Base-by-base conservation (phyloP, 257 asterid genomes). In the Eustoma russellianum region DNA sequence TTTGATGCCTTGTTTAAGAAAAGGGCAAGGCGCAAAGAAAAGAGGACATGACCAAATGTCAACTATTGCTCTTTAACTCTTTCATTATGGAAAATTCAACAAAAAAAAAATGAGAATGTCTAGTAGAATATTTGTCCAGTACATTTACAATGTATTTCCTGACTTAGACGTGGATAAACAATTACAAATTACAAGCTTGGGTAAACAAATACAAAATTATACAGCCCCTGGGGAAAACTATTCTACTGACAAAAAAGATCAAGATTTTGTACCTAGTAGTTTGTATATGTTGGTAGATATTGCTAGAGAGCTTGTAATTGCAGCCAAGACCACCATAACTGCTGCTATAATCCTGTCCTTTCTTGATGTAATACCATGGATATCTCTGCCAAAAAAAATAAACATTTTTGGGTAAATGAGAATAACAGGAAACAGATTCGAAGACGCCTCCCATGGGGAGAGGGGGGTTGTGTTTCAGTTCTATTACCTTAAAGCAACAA, bases 231-330 rank as follows among this genome's bases (percentile, higher is more conserved):
- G 1, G 3, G 30, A 4, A 1, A 24, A 24, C 2, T 24, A 24
- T 24, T 24, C 30, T 24, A 24, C 30, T 24, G 0, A 24, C 30
- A 40, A 46, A 33, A 41, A 33, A 11, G 0, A 24, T 47, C 28
- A 61, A 33, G 61, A 60, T 19, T 43, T 71, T 30, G 52, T 64
- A 35, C 55, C 79, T 7, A 64, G 48, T 57, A 79, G 53, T 66
- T 75, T 79, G 66, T 90, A 79, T 62, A 91, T 61, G 72, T 82
- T 87, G 52, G 85, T 76, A n/a, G 88, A 81, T 65, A 91, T 84
- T 59, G 95, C 92, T 50, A 87, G 74, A 52, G 61, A 49, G 73
- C 97, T 91, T 41, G 95, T 91, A 50, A 80, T 65, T 16, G 72
- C 77, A 46, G 95, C 95, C 48, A 87, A 67, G 55, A 55, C 24